Percentiles rank a stretch among this genome's conserved stretches.
phyloP scores from a whole-genome alignment of 495 filamentous ascomycete genomes.

The Daldinia bambusicola region DNA sequence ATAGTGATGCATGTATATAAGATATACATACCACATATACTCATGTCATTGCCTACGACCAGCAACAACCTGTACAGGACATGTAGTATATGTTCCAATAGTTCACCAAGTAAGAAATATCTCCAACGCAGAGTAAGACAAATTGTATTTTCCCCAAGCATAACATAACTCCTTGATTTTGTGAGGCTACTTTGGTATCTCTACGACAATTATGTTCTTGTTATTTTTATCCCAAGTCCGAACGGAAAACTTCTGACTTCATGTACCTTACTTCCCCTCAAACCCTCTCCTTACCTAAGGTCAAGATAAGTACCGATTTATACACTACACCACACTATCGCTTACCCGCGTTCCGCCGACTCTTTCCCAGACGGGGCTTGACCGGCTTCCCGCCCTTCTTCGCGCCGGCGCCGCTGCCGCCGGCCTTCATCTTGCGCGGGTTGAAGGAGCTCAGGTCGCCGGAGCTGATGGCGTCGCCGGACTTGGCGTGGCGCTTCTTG shows the following conservation, averaged over 20 bases:
- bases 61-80: background rate
- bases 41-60: background rate
- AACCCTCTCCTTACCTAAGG: too few relatives aligned
- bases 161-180: slow-evolving; percentile 8
- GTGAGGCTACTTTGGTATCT: slow-evolving; percentile 27
- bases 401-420: background rate
- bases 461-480: slow-evolving; percentile 81
- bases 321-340: too few relatives aligned
- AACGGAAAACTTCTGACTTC: background rate
- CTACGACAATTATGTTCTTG: slow-evolving; percentile 3
- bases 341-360: slow-evolving; percentile 51
- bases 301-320: too few relatives aligned
- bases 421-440: slow-evolving; percentile 81
- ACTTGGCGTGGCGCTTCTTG: slow-evolving; percentile 90
- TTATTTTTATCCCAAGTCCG: slow-evolving; percentile 1
- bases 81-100: background rate
- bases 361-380: slow-evolving; percentile 52
- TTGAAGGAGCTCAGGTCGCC: slow-evolving; percentile 83
- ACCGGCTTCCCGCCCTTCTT: slow-evolving; percentile 28
- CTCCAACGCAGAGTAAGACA: background rate
- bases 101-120: background rate
- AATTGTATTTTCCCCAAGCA: background rate
- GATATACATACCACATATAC: background rate
- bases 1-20: background rate
- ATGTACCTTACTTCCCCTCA: background rate